These are phyloP conservation scores for Crithidia bombi DNA, from an alignment of 208 protist genomes.

Conservation along the genomic window DNA sequence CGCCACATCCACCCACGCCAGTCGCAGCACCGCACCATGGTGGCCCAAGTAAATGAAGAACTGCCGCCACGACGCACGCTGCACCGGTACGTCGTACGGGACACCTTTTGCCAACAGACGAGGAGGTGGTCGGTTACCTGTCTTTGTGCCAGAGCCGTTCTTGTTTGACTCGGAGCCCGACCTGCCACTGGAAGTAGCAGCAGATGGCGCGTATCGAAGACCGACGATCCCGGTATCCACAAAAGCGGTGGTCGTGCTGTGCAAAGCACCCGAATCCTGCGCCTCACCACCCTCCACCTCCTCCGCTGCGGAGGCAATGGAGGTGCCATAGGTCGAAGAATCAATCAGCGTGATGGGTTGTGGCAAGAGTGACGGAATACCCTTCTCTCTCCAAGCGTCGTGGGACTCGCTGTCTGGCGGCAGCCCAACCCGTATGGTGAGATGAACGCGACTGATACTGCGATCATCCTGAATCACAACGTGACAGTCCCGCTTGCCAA, in stretches of 20 bases:
- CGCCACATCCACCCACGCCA: constrained; percentile 56
- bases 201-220: constrained; percentile 15
- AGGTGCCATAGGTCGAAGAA: constrained; percentile 75
- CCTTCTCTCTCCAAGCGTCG: neutral
- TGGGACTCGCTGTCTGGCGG: neutral
- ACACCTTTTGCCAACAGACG: constrained; percentile 28
- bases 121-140: neutral
- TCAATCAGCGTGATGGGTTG: constrained; percentile 65
- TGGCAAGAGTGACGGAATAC: neutral
- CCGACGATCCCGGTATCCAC: constrained; percentile 25
- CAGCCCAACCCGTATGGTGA: constrained; percentile 50
- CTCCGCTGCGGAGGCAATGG: constrained; percentile 28
- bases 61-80: constrained; percentile 39
- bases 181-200: neutral
- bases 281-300: constrained; percentile 14
- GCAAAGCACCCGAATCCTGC: constrained; percentile 6
- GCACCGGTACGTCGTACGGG: constrained; percentile 47
- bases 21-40: constrained; percentile 52
- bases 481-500: constrained; percentile 71
- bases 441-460: constrained; percentile 83
- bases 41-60: constrained; percentile 56
- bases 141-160: constrained; percentile 3
- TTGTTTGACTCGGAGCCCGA: neutral
- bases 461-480: constrained; percentile 67
- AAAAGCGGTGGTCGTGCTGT: neutral